Conservation (phyloP, 192 early-diverging fungal species). For the Coemansia sp. region DNA sequence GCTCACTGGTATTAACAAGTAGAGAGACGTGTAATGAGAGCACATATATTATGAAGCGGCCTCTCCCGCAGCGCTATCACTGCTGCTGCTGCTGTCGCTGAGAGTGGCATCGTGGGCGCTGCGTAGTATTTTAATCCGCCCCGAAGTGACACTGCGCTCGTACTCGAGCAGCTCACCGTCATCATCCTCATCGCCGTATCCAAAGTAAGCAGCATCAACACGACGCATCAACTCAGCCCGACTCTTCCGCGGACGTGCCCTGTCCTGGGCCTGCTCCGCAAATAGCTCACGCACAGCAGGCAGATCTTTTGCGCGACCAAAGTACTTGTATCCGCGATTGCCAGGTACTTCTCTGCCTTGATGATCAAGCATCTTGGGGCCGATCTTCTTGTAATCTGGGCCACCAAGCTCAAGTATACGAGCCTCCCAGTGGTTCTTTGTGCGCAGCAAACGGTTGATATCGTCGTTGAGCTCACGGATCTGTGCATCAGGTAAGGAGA, state of each 20-base stretch:
- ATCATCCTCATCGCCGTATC: constrained; percentile 89
- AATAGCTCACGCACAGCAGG: constrained; percentile 93
- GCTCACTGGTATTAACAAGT: too few relatives aligned
- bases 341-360: constrained; percentile 90
- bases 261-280: constrained; percentile 60
- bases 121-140: constrained; percentile 30
- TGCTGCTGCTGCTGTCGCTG: constrained; percentile 12
- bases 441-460: constrained; percentile 91
- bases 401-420: constrained; percentile 91
- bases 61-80: not conserved
- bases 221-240: constrained; percentile 71
- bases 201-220: constrained; percentile 93
- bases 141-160: constrained; percentile 64
- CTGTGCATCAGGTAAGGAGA: constrained; percentile 84
- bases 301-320: constrained; percentile 92
- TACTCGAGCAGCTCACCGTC: constrained; percentile 80
- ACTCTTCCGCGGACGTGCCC: constrained; percentile 46
- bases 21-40: too few relatives aligned
- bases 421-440: constrained; percentile 90
- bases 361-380: constrained; percentile 74
- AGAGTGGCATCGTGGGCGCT: constrained; percentile 30
- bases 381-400: constrained; percentile 83
- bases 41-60: not conserved
- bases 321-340: constrained; percentile 93
- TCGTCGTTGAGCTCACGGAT: constrained; percentile 94